Base-by-base conservation (phyloP, 2,329 filamentous ascomycete species). In the Xylaria sp. region DNA sequence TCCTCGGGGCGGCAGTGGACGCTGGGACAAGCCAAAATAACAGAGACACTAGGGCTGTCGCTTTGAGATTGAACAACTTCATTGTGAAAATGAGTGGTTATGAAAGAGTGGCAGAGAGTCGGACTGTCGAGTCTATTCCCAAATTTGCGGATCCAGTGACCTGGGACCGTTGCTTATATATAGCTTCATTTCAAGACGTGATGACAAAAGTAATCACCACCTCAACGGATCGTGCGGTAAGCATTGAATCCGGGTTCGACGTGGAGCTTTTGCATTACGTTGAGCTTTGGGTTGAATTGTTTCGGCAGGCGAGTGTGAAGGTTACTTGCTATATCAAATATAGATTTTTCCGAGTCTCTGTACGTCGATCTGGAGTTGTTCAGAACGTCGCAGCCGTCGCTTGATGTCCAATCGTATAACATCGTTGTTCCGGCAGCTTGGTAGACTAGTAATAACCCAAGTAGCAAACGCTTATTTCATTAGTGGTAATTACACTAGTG, bases 81-180 rank as follows among this genome's bases (percentile, higher is more conserved):
- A 63, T 63, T 3, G 29, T 10, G 38, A 48, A 51, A 60, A 52
- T 0, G 38, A 60, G 46, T 48, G 60, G 27, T 57, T 60, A 44
- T 44, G 38, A 43, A 60, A 47, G 51, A 63, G 33, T 60, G 60
- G 53, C 38, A 44, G 60, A 60, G 51, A 55, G 49, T 47, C 56
- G 40, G 53, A 53, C 53, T 21, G n/a, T 27, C 48, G 47, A 54
- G 33, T 31, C 27, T 35, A 62, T 37, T n/a, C 25, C n/a, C 27
- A 55, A 17, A 19, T 33, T 40, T 17, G 11, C 23, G 23, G 11
- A 25, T 4, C 10, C 6, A 10, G 11, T 29, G 44, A 17, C 4
- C 44, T 23, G 7, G 29, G 7, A 2, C 19, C 21, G n/a, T n/a
- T 25, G 9, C 23, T 56, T 37, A 37, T 38, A 52, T 41, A 35